Base-by-base conservation (phyloP, 129 eudicot genomes). In the Dittrichia graveolens region DNA sequence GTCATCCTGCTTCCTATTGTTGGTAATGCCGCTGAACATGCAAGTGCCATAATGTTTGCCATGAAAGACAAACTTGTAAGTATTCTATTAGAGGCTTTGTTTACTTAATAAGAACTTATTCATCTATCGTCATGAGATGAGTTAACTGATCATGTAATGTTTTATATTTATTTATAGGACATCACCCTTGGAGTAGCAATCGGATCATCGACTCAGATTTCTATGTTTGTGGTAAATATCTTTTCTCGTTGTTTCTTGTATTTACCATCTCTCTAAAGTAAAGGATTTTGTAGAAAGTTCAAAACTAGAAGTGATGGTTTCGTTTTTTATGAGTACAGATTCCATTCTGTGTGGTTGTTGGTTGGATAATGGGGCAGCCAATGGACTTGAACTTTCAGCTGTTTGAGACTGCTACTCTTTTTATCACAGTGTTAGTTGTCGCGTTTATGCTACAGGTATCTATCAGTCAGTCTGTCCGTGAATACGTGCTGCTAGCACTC, bases 101-200 rank as follows among this genome's bases (percentile, higher is more conserved):
- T 24, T 18, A 13, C 15, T 60, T 34, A 7, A 10, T 59, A 7
- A 13, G 7, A 4, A 10, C 62, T 8, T 8, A 38, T 38, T 35
- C 5, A 39, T 61, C n/a, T 31, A 31, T 58, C 4, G 42, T 15
- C 12, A 44, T 43, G 65, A 72, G 75, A 12, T 72, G 13, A 45
- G 50, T 18, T 3, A 47, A 59, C 19, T 60, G 45, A 72, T 58
- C 48, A 8, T 5, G 31, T 24, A 24, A 24, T 24, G 38, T 16
- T 45, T 41, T 8, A 14, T 14, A 42, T 39, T 24, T 37, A 47
- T 69, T 11, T 81, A n/a, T 72, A 92, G 98, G 98, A 92, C 78
- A 92, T 92, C 78, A 83, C 98, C 42, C 89, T 92, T 69, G 98
- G 98, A 81, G 98, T 92, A n/a, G 98, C 98, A 65, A 92, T 92